Evolutionary conservation across 2,329 filamentous ascomycete genomes (phyloP).

Genomic region (Exophiala aquamarina): DNA sequence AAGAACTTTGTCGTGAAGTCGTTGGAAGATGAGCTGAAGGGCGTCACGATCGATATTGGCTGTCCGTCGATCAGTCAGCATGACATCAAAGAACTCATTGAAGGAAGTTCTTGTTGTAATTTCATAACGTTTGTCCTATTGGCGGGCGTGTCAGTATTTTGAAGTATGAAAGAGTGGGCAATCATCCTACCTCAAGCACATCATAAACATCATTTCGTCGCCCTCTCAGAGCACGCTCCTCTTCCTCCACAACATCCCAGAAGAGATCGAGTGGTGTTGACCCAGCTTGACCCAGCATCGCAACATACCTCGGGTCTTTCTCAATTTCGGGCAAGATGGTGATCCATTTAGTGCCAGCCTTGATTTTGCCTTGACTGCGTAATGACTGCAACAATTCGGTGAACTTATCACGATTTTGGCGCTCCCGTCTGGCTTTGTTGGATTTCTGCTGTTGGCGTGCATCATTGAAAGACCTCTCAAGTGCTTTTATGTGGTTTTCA

Average conservation of each 20-base stretch:
- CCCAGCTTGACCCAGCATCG: slow-evolving; percentile 79
- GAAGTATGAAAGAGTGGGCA: slow-evolving; percentile 10
- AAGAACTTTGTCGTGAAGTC: slow-evolving; percentile 81
- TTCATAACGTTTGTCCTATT: slow-evolving; percentile 85
- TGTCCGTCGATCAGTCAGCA: slow-evolving; percentile 85
- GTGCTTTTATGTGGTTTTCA: slow-evolving; percentile 88
- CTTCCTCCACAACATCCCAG: slow-evolving; percentile 93
- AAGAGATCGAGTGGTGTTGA: slow-evolving; percentile 89
- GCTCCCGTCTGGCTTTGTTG: slow-evolving; percentile 75
- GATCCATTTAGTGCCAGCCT: slow-evolving; percentile 87
- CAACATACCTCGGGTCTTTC: slow-evolving; percentile 77
- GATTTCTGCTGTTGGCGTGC: slow-evolving; percentile 84
- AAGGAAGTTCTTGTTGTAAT: slow-evolving; percentile 82
- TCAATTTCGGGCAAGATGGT: slow-evolving; percentile 73
- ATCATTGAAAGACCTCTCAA: slow-evolving; percentile 91
- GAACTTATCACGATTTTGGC: slow-evolving; percentile 82
- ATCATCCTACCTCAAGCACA: slow-evolving; percentile 73
- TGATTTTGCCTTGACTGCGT: slow-evolving; percentile 74
- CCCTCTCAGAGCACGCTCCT: slow-evolving; percentile 80
- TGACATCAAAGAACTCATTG: slow-evolving; percentile 79
- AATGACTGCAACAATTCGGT: slow-evolving; percentile 72
- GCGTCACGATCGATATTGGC: slow-evolving; percentile 80
- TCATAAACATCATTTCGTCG: slow-evolving; percentile 82
- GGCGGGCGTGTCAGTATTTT: slow-evolving; percentile 37
- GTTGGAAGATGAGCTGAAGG: slow-evolving; percentile 78